A percentile compares a stretch with the other conserved stretches of the same genome.
Evolutionary conservation across 306 rosid genomes (phyloP).

Genomic region (Acacia melanoxylon): DNA sequence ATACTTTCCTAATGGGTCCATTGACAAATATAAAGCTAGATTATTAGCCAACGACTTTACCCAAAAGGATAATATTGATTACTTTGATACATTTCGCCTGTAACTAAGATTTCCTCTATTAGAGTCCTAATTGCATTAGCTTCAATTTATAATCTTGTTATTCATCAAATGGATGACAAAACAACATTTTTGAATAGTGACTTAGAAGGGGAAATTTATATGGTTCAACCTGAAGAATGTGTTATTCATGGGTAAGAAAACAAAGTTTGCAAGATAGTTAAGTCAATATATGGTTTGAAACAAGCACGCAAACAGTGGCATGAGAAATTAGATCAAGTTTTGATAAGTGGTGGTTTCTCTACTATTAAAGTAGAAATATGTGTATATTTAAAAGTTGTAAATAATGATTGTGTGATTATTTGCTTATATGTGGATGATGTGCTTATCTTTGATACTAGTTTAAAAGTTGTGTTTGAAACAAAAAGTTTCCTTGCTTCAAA

Average conservation of each 20-base stretch:
- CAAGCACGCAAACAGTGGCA: background rate
- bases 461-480: background rate
- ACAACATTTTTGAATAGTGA: background rate
- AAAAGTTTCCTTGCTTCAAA: background rate
- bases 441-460: background rate
- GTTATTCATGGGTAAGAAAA: background rate
- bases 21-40: background rate
- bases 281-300: too few relatives aligned
- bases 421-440: too few relatives aligned
- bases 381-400: background rate
- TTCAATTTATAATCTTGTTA: too few relatives aligned
- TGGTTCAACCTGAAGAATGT: background rate
- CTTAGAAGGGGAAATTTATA: too few relatives aligned
- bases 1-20: background rate
- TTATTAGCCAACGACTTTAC: background rate
- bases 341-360: background rate
- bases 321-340: background rate
- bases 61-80: background rate
- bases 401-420: too few relatives aligned
- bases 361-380: background rate
- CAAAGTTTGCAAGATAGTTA: too few relatives aligned
- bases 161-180: too few relatives aligned
- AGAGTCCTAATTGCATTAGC: background rate
- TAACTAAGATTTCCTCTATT: background rate
- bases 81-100: background rate